Conservation (phyloP, 805 yeast genomes). For the Kregervanrija fluxuum region DNA sequence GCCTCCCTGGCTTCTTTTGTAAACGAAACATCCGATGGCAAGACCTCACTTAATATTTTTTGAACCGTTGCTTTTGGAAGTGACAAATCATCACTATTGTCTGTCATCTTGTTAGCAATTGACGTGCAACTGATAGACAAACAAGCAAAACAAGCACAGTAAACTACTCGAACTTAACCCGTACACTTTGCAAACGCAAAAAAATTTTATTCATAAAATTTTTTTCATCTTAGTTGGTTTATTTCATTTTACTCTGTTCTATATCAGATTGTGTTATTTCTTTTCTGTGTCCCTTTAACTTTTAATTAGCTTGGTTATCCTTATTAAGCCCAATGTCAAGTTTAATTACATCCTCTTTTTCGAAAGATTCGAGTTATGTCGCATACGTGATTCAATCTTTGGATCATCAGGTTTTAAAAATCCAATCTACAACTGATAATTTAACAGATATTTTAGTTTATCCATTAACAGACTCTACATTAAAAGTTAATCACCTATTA, state of each 20-base stretch:
- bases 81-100: conserved; percentile 27
- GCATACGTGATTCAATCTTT: conserved; percentile 8
- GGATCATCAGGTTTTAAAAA: conserved; percentile 5
- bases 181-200: no score
- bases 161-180: no score
- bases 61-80: conserved; percentile 79
- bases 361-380: conserved; percentile 1
- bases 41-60: conserved; percentile 82
- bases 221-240: no score
- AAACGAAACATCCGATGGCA: conserved; percentile 82
- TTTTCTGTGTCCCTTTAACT: no score
- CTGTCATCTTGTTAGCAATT: conserved; percentile 4
- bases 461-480: no score
- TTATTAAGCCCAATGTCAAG: not conserved
- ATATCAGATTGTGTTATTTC: no score
- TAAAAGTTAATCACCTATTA: no score
- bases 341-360: conserved; percentile 2
- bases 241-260: no score
- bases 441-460: not conserved
- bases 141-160: no score
- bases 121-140: no score
- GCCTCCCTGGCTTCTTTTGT: conserved; percentile 94
- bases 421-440: conserved; percentile 3
- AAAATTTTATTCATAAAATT: no score
- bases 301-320: no score